Evolutionary conservation across 768 basidiomycete species (phyloP).

Genomic region (Tylopilus balloui): DNA sequence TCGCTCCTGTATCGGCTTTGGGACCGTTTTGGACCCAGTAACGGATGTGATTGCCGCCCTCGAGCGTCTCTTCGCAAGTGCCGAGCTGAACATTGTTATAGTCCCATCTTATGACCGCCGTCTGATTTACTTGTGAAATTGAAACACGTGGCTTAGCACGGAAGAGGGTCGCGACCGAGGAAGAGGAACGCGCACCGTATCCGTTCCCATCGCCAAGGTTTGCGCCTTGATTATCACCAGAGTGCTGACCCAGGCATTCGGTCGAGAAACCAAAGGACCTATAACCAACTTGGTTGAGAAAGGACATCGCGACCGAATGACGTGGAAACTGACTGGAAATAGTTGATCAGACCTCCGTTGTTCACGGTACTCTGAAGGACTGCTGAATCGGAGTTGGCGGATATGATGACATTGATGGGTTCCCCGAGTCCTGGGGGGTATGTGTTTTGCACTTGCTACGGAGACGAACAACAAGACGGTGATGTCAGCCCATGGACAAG

Average conservation of each 20-base stretch:
- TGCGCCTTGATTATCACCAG: constrained; percentile 62
- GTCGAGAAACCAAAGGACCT: constrained; percentile 65
- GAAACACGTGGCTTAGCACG: constrained; percentile 1
- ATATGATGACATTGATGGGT: constrained; percentile 80
- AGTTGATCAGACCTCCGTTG: constrained; percentile 78
- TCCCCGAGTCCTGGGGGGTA: constrained; percentile 75
- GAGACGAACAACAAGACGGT: constrained; percentile 2
- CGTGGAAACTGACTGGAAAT: constrained; percentile 57
- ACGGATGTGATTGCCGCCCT: constrained; percentile 85
- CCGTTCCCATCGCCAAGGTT: constrained; percentile 84
- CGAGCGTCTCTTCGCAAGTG: constrained; percentile 77
- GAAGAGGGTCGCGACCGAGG: neutral
- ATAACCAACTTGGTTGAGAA: neutral
- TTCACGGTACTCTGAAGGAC: constrained; percentile 58
- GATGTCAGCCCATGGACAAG: neutral
- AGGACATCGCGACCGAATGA: neutral
- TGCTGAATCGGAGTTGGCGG: constrained; percentile 63
- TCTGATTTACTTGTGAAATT: constrained; percentile 60
- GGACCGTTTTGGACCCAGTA: constrained; percentile 83
- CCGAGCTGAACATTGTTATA: constrained; percentile 80
- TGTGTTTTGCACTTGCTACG: constrained; percentile 51
- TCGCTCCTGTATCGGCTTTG: constrained; percentile 59
- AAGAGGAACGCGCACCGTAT: constrained; percentile 44
- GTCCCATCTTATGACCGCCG: constrained; percentile 79
- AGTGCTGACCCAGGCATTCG: constrained; percentile 83